Evolutionary conservation across 495 filamentous ascomycete genomes (phyloP), one percentile per base, ranked within the genome.

Genomic region (Chaetomium fimeti): DNA sequence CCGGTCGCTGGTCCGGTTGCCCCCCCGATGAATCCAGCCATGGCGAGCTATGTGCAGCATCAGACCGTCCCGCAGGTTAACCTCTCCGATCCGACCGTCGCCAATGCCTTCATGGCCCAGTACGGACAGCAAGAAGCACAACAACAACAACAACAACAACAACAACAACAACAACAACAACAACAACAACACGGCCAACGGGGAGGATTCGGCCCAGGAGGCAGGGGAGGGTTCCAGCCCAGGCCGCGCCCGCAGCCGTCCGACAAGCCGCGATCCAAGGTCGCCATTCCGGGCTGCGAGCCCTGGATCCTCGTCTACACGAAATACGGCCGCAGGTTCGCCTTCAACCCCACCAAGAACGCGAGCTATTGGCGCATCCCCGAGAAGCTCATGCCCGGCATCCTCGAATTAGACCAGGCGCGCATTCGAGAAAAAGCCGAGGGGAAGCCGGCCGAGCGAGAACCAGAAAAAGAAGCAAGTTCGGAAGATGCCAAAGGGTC

Each of bases 281-380:
- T 90, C 65, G 66, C 80, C 24, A 92, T 98, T 58, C 91, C 91
- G 4, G 88, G 88, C 29, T 90, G 87, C 72, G 86, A 87, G 53
- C 91, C 92, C n/a, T 98, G 94, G 94, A 74, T 96, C 9, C 80
- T 98, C 4, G 92, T 98, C 29, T 90, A 90, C 69, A 98, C 94
- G 6, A 97, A 91, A 69, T 82, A 91, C 67, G 90, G 90, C 22
- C 83, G 95, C 57, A 81, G 91, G 57, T 98, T 98, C 74, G 92
- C 91, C 3, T 88, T 95, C 76, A 97, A 98, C 68, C 78, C 84
- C 0, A 83, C 85, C 54, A 92, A 89, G 53, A 89, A 92, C 29
- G 86, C 91, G 66, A 97, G 93, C 73, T 90, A 92, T 76, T 98
- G 94, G 94, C 90, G 88, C 67, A 89, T 96, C 62, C 93, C 94